A percentile compares a stretch with the other conserved stretches of the same genome.
Evolutionary conservation across 495 filamentous ascomycete genomes (phyloP).

Genomic region (Xylaria flabelliformis): DNA sequence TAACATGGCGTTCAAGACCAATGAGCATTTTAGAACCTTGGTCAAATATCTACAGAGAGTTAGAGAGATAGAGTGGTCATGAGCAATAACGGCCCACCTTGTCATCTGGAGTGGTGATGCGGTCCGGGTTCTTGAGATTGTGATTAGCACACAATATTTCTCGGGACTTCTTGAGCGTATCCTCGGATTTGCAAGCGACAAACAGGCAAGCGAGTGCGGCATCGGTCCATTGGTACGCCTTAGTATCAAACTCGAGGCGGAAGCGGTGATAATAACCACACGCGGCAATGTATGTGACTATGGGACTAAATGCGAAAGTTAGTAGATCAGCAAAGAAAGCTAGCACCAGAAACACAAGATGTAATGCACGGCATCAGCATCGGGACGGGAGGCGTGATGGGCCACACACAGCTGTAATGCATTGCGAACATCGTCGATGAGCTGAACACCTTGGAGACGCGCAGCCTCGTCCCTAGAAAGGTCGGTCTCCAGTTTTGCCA

Average conservation of each 20-base stretch:
- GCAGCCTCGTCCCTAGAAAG: slow-evolving; percentile 64
- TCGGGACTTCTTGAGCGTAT: slow-evolving; percentile 93
- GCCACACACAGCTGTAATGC: slow-evolving; percentile 70
- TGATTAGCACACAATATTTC: slow-evolving; percentile 91
- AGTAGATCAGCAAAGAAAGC: not conserved
- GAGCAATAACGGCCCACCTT: slow-evolving; percentile 57
- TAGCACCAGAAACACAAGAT: not conserved
- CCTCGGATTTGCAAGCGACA: slow-evolving; percentile 94
- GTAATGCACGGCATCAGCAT: not conserved
- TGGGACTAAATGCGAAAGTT: slow-evolving; percentile 58
- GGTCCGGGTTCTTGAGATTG: slow-evolving; percentile 78
- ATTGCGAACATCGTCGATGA: slow-evolving; percentile 80
- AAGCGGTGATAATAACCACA: slow-evolving; percentile 89
- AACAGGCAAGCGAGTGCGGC: slow-evolving; percentile 88
- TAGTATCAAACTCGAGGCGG: slow-evolving; percentile 76
- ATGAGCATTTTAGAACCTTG: slow-evolving; percentile 75
- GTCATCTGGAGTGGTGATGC: slow-evolving; percentile 83
- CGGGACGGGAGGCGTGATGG: not conserved
- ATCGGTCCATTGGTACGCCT: slow-evolving; percentile 72
- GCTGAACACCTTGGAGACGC: slow-evolving; percentile 76
- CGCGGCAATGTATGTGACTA: slow-evolving; percentile 84
- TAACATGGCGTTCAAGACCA: slow-evolving; percentile 87
- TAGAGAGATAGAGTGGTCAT: slow-evolving; percentile 7
- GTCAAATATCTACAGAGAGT: slow-evolving; percentile 72
- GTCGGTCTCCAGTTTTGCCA: slow-evolving; percentile 21